These are phyloP conservation scores for Tilletia walkeri DNA, from an alignment of 1,284 basidiomycete genomes.

Conservation along the genomic window DNA sequence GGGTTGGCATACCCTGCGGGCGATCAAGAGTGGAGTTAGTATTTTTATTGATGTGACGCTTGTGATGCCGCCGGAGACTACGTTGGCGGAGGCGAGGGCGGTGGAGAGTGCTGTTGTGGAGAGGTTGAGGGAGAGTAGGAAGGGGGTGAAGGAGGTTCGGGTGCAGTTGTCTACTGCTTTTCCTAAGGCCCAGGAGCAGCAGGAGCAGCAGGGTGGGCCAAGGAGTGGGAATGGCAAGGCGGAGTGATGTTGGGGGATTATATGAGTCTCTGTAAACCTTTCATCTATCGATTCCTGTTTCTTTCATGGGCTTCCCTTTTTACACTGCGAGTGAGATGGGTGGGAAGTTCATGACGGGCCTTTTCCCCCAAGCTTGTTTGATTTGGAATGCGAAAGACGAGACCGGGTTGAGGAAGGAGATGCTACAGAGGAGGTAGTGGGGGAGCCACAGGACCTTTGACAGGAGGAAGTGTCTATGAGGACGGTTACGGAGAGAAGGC, in stretches of 20 bases:
- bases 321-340: neutral
- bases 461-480: neutral
- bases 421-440: too few relatives aligned
- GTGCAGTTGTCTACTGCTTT: conserved; percentile 23
- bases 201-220: neutral
- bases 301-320: neutral
- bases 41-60: conserved; percentile 48
- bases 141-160: conserved; percentile 43
- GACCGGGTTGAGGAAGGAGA: too few relatives aligned
- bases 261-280: neutral
- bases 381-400: too few relatives aligned
- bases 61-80: conserved; percentile 31
- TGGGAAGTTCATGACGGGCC: too few relatives aligned
- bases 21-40: conserved; percentile 44
- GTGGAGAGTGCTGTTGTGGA: conserved; percentile 34
- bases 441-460: too few relatives aligned
- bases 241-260: neutral
- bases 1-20: conserved; percentile 38
- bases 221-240: neutral
- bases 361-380: too few relatives aligned
- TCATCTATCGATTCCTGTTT: neutral
- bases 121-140: conserved; percentile 26
- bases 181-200: neutral
- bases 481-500: too few relatives aligned
- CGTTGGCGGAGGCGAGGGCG: conserved; percentile 30